Base-by-base conservation (phyloP, 352 stramenopile genomes). In the Pythium insidiosum region DNA sequence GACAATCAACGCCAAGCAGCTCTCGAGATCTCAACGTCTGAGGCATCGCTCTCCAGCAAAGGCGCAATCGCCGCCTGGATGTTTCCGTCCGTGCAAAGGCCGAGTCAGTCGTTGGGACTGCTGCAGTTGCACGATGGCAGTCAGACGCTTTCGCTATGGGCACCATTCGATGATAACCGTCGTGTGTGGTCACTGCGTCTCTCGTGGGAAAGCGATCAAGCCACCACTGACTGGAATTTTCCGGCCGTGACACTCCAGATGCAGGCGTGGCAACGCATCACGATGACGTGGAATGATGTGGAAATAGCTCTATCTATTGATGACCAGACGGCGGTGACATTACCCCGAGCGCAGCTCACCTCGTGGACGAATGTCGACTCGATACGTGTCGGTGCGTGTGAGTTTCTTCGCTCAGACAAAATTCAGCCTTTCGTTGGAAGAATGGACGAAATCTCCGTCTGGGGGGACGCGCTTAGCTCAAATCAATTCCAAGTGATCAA, bases 361-460 rank as follows among this genome's bases (percentile, higher is more conserved):
- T 33, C 28, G 28, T 9, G 28, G 28, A 33, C 28, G 28, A 13
- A 15, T 15, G 9, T 33, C 28, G 28, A 15, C 15, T 33, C 28
- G 15, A 15, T 61, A 20, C 46, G 40, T 34, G 6, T 66, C 7
- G 57, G 57, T 12, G 38, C 57, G 1, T 61, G 57, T 7, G 20
- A 45, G 4, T n/a, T n/a, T n/a, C n/a, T n/a, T n/a, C 33, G 41
- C 6, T 16, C n/a, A 21, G 15, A 25, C 13, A 31, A 20, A 29
- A 4, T 59, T 1, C 13, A 54, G 3, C 38, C 45, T 21, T 68
- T 64, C 36, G 50, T 53, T 0, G 63, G 58, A 0, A 24, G 38
- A 16, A 57, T 73, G 6, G 63, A 73, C 26, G 59, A 73, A 41
- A 9, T 69, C 10, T 73, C 59, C 1, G 19, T 69, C 1, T 73